Conservation (phyloP, 768 basidiomycete species). For the Auricularia cornea region DNA sequence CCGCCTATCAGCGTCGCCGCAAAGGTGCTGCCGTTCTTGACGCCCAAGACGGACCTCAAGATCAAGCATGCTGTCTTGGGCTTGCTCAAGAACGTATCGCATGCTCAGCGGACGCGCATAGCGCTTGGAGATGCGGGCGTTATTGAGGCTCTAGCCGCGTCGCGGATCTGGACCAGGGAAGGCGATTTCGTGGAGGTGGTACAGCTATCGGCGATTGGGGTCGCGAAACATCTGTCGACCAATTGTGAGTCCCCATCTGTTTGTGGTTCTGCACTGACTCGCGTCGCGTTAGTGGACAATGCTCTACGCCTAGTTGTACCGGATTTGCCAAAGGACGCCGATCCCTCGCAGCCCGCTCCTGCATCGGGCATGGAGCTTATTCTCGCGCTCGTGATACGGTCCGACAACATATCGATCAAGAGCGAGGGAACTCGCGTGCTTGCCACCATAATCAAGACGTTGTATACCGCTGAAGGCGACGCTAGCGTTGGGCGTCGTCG, state of each 20-base stretch:
- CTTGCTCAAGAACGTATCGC: slow-evolving; percentile 69
- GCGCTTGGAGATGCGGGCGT: slow-evolving; percentile 54
- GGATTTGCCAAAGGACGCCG: slow-evolving; percentile 18
- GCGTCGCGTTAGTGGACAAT: slow-evolving; percentile 35
- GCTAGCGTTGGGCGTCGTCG: slow-evolving; percentile 39
- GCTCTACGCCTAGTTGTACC: slow-evolving; percentile 43
- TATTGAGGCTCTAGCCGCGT: slow-evolving; percentile 50
- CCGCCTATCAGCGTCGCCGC: slow-evolving; percentile 52
- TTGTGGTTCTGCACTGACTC: neutral
- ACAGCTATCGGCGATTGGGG: slow-evolving; percentile 80
- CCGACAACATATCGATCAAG: slow-evolving; percentile 73
- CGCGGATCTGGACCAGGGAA: slow-evolving; percentile 61
- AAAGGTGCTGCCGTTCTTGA: slow-evolving; percentile 53
- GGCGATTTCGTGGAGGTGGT: slow-evolving; percentile 82
- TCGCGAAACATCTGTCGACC: slow-evolving; percentile 82
- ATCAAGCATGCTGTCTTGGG: slow-evolving; percentile 86
- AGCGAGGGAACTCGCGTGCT: slow-evolving; percentile 87
- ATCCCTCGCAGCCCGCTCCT: slow-evolving; percentile 11
- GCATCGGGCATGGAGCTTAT: slow-evolving; percentile 52
- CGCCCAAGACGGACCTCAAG: slow-evolving; percentile 56
- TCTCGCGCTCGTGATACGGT: slow-evolving; percentile 64
- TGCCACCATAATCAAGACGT: slow-evolving; percentile 74
- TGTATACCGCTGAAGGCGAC: slow-evolving; percentile 34
- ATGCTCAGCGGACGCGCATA: slow-evolving; percentile 48
- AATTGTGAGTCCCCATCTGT: slow-evolving; percentile 42